Evolutionary conservation across 2,329 filamentous ascomycete species (phyloP).

Genomic region (Claviceps sp.): DNA sequence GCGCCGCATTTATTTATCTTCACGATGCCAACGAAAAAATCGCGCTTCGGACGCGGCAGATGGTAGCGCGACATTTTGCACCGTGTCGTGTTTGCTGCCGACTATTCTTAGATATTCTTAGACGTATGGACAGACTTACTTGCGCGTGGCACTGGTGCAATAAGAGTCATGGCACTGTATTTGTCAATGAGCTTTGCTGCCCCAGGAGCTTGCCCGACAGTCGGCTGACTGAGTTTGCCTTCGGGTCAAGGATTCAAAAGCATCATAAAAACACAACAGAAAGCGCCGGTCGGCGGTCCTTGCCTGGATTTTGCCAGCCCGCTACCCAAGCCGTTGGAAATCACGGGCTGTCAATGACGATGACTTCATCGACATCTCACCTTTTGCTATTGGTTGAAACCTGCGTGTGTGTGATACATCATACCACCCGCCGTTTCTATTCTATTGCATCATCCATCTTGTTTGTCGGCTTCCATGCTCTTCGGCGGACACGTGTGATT

Average conservation of each 20-base stretch:
- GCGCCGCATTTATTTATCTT: too few relatives aligned
- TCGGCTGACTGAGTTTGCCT: too few relatives aligned
- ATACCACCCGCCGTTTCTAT: background rate
- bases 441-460: background rate
- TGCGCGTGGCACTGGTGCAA: background rate
- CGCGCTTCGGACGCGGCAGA: too few relatives aligned
- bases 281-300: background rate
- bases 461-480: too few relatives aligned
- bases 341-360: background rate
- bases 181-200: background rate
- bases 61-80: background rate
- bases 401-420: background rate
- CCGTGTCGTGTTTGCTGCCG: background rate
- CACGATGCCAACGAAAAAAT: too few relatives aligned
- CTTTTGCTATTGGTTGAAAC: background rate
- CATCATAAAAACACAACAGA: too few relatives aligned
- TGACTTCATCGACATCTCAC: background rate
- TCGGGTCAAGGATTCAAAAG: too few relatives aligned
- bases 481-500: background rate
- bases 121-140: background rate
- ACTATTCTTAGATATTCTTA: background rate
- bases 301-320: background rate
- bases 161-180: background rate
- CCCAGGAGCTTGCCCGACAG: too few relatives aligned
- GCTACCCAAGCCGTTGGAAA: background rate